Evolutionary conservation across 371 early-diverging fungal genomes (phyloP).

Genomic region (Apophysomyces trapeziformis): DNA sequence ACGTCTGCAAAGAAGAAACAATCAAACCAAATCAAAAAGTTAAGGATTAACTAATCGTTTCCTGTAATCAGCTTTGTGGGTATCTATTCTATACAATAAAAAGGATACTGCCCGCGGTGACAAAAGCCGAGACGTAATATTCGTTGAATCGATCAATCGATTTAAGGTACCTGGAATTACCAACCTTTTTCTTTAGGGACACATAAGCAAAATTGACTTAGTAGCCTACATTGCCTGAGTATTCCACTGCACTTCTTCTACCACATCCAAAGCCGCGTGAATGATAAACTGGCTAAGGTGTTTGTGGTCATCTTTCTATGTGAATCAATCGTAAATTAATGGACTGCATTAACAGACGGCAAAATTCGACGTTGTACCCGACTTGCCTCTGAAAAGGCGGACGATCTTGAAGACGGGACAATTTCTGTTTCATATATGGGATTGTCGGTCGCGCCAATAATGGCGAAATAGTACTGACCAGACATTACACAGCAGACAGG

Average conservation of each 20-base stretch:
- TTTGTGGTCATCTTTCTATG: slow-evolving; percentile 79
- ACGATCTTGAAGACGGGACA: slow-evolving; percentile 56
- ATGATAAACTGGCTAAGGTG: slow-evolving; percentile 96
- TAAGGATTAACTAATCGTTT: not conserved
- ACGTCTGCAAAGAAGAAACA: slow-evolving; percentile 56
- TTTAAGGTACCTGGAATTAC: slow-evolving; percentile 83
- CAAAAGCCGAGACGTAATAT: slow-evolving; percentile 89
- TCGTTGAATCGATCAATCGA: slow-evolving; percentile 96
- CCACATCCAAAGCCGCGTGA: slow-evolving; percentile 94
- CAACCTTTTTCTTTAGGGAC: not conserved
- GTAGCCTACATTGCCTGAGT: slow-evolving; percentile 75
- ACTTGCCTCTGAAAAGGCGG: slow-evolving; percentile 35
- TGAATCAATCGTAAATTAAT: not conserved
- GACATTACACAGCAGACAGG: slow-evolving; percentile 44
- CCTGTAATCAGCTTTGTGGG: not conserved
- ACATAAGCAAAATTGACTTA: not conserved
- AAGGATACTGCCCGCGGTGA: slow-evolving; percentile 82
- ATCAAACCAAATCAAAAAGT: not conserved
- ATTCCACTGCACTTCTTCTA: slow-evolving; percentile 91
- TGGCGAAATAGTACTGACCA: slow-evolving; percentile 85
- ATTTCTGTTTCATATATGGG: slow-evolving; percentile 95
- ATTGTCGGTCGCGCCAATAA: slow-evolving; percentile 91
- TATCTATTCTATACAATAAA: slow-evolving; percentile 3
- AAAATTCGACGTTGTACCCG: slow-evolving; percentile 32
- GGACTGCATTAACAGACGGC: too few relatives aligned